Conservation (phyloP, 1,284 basidiomycete species). For the Pulchroboletus neoregius region DNA sequence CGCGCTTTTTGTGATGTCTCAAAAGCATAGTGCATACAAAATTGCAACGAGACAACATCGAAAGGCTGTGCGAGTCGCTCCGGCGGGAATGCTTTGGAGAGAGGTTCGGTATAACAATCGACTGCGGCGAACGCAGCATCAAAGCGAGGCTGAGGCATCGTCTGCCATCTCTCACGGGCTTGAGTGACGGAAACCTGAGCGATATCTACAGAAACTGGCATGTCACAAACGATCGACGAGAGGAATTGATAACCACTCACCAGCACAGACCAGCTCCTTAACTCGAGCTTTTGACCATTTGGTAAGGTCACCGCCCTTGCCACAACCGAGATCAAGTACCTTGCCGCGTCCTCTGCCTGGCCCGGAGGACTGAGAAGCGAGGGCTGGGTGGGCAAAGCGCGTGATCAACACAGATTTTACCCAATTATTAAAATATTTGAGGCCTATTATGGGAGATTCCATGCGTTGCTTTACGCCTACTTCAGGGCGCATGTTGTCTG, state of each 20-base stretch:
- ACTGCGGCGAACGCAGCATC: conserved; percentile 80
- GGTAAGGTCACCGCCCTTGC: conserved; percentile 95
- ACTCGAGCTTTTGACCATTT: conserved; percentile 95
- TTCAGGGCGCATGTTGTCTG: conserved; percentile 91
- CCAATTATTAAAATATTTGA: conserved; percentile 99
- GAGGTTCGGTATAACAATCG: conserved; percentile 82
- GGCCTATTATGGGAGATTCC: conserved; percentile 93
- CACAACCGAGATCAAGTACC: conserved; percentile 95
- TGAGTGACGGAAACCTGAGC: conserved; percentile 90
- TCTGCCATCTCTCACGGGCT: conserved; percentile 66
- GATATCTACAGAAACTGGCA: conserved; percentile 63
- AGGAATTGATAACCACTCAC: conserved; percentile 44
- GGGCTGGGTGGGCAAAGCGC: conserved; percentile 70
- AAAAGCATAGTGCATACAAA: conserved; percentile 99
- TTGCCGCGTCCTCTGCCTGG: conserved; percentile 52
- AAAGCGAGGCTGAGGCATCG: conserved; percentile 54
- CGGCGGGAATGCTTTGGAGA: conserved; percentile 68
- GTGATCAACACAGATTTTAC: conserved; percentile 94
- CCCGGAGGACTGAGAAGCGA: conserved; percentile 38
- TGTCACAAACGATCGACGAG: conserved; percentile 4
- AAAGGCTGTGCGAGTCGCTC: conserved; percentile 62
- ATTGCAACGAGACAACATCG: conserved; percentile 96
- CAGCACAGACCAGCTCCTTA: conserved; percentile 76
- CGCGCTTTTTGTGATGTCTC: conserved; percentile 83
- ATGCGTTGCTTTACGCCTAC: conserved; percentile 81